These are phyloP conservation scores for Claviceps quebecensis DNA, from an alignment of 2,329 filamentous ascomycete genomes.

Conservation along the genomic window DNA sequence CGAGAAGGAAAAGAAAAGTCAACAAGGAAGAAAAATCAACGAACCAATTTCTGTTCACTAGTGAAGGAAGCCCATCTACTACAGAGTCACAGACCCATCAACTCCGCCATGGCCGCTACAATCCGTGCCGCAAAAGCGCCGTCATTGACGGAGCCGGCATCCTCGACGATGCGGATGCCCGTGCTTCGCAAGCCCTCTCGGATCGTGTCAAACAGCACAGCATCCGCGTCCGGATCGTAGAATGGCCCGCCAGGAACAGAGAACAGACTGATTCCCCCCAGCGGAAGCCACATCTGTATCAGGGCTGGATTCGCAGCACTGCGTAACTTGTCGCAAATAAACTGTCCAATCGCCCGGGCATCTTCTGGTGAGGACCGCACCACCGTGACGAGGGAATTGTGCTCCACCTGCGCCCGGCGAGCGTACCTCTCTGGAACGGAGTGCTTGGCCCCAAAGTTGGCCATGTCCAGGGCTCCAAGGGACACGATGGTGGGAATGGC, in stretches of 20 bases:
- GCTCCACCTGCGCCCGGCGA: slow-evolving; percentile 40
- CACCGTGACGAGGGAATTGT: slow-evolving; percentile 53
- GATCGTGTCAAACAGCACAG: slow-evolving; percentile 38
- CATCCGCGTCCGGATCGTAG: slow-evolving; percentile 27
- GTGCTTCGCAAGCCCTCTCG: slow-evolving; percentile 32
- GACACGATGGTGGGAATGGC: slow-evolving; percentile 41
- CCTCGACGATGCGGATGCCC: slow-evolving; percentile 33
- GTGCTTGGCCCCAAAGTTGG: slow-evolving; percentile 45
- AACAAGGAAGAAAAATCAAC: too few species aligned
- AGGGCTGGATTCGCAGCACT: slow-evolving; percentile 22
- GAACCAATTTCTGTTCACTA: too few species aligned
- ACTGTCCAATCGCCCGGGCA: slow-evolving; percentile 36
- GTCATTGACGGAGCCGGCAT: slow-evolving; percentile 40
- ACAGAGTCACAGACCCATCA: slow-evolving; percentile 2
- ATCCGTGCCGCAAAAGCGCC: slow-evolving; percentile 32
- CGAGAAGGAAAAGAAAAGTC: too few species aligned
- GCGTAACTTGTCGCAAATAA: slow-evolving; percentile 40
- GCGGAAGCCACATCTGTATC: slow-evolving; percentile 45
- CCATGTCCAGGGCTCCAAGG: slow-evolving; percentile 44
- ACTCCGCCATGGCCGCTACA: slow-evolving; percentile 24
- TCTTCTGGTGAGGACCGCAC: slow-evolving; percentile 50
- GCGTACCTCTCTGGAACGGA: slow-evolving; percentile 42
- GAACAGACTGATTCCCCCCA: slow-evolving; percentile 47
- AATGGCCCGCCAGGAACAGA: slow-evolving; percentile 40
- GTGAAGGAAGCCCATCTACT: neutral